Percentiles rank a stretch among this genome's conserved stretches.
Conservation (phyloP, 257 asterid genomes). For the Rubia yunnanensis region DNA sequence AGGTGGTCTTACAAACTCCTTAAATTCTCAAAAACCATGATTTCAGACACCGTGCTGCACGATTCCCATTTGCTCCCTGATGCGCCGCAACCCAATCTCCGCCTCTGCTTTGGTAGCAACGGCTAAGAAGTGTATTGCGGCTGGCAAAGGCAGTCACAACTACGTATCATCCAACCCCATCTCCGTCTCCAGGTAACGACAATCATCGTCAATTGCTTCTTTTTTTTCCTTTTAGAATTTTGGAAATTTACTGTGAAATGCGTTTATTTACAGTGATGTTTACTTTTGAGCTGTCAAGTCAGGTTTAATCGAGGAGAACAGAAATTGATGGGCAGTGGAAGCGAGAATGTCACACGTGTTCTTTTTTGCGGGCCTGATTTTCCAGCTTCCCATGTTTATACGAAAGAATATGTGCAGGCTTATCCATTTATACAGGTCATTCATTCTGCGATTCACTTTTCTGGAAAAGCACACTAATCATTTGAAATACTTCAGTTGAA, state of each 20-base stretch:
- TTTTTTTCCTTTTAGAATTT: too few relatives aligned
- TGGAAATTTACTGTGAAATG: too few relatives aligned
- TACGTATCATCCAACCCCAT: not conserved
- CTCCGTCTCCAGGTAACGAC: conserved; percentile 1
- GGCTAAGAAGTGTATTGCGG: not conserved
- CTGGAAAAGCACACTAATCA: not conserved
- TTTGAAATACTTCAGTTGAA: not conserved
- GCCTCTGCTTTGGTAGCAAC: not conserved
- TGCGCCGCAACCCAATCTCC: not conserved
- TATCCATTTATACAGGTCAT: conserved; percentile 53
- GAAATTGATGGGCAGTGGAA: conserved; percentile 23
- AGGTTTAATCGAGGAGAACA: conserved; percentile 29
- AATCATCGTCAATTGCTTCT: not conserved
- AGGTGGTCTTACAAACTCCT: too few relatives aligned
- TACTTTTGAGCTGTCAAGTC: conserved; percentile 13
- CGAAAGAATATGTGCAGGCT: conserved; percentile 60
- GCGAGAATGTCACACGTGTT: conserved; percentile 38
- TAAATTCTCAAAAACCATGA: too few relatives aligned
- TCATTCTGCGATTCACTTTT: conserved; percentile 10
- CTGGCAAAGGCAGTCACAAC: not conserved
- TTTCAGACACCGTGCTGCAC: not conserved
- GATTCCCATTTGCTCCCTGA: conserved; percentile 1
- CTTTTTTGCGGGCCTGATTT: conserved; percentile 78
- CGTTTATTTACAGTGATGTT: not conserved
- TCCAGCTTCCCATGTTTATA: conserved; percentile 71